Conservation (phyloP, 805 yeast genomes). For the Diddensiella caesifluorescens region DNA sequence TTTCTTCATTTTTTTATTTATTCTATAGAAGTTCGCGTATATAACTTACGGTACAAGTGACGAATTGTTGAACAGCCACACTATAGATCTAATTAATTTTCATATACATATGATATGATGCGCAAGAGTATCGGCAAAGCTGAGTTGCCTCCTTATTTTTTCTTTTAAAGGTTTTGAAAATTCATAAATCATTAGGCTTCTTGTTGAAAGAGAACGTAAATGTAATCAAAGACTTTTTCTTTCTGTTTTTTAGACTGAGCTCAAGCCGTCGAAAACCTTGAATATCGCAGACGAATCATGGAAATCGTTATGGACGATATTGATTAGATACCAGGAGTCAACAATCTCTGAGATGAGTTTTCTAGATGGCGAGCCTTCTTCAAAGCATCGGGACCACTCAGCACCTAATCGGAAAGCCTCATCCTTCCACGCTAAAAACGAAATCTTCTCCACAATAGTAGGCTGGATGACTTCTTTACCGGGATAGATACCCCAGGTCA, state of each 20-base stretch:
- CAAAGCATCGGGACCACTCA: slow-evolving; percentile 58
- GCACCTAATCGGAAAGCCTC: slow-evolving; percentile 79
- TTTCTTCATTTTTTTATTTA: no score
- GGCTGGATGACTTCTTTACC: slow-evolving; percentile 94
- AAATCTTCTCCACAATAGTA: slow-evolving; percentile 85
- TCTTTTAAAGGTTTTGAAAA: no score
- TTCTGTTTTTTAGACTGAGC: background rate
- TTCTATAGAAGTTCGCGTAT: no score
- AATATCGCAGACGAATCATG: slow-evolving; percentile 31
- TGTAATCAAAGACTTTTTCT: background rate
- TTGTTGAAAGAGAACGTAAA: background rate
- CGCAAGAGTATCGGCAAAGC: no score
- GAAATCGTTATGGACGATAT: slow-evolving; percentile 85
- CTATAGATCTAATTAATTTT: no score
- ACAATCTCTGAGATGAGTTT: slow-evolving; percentile 44
- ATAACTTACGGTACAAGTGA: background rate
- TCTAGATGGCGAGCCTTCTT: slow-evolving; percentile 31
- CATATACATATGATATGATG: no score
- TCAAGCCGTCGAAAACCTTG: slow-evolving; percentile 22
- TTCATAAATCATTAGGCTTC: slow-evolving; percentile 2
- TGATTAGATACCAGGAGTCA: slow-evolving; percentile 66
- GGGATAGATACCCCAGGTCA: slow-evolving; percentile 98
- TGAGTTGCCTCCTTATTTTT: no score
- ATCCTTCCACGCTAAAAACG: slow-evolving; percentile 96
- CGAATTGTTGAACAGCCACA: background rate